These are phyloP conservation scores for Paracamarosporium sp. DNA, from an alignment of 2,329 filamentous ascomycete species.

Conservation along the genomic window DNA sequence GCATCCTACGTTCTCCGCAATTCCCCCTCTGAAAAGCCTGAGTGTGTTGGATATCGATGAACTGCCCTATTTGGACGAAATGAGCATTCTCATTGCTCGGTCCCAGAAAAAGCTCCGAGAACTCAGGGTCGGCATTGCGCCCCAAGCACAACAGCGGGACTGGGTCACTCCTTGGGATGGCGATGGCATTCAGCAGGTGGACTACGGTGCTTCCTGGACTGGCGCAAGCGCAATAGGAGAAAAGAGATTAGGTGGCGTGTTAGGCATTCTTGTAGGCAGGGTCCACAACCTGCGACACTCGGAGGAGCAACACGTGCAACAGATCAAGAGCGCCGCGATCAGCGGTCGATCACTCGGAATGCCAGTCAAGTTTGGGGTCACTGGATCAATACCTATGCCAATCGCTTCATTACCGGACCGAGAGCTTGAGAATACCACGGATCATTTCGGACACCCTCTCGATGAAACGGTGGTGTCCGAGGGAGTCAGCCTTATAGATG, in stretches of 20 bases:
- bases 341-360: slow-evolving; percentile 24
- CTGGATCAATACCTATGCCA: slow-evolving; percentile 24
- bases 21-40: slow-evolving; percentile 76
- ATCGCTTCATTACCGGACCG: slow-evolving; percentile 32
- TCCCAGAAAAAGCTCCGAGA: slow-evolving; percentile 72
- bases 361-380: slow-evolving; percentile 24
- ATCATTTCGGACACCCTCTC: slow-evolving; percentile 34
- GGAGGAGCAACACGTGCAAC: slow-evolving; percentile 26
- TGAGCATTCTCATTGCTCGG: slow-evolving; percentile 76
- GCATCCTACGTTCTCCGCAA: slow-evolving; percentile 79
- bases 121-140: slow-evolving; percentile 74
- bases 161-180: slow-evolving; percentile 71
- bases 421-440: slow-evolving; percentile 35
- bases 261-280: slow-evolving; percentile 72
- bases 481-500: slow-evolving; percentile 31
- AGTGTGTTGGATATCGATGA: slow-evolving; percentile 84
- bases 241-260: slow-evolving; percentile 69
- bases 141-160: slow-evolving; percentile 57
- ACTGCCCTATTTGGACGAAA: slow-evolving; percentile 81
- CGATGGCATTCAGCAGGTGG: slow-evolving; percentile 67
- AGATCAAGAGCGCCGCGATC: slow-evolving; percentile 12
- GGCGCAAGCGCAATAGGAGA: slow-evolving; percentile 61
- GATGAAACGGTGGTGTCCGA: slow-evolving; percentile 31
- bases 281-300: slow-evolving; percentile 65
- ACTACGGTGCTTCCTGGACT: slow-evolving; percentile 64